Percentiles rank a stretch among this genome's conserved stretches.
Evolutionary conservation across 2,329 filamentous ascomycete species (phyloP).

Genomic region (Monascus ruber): DNA sequence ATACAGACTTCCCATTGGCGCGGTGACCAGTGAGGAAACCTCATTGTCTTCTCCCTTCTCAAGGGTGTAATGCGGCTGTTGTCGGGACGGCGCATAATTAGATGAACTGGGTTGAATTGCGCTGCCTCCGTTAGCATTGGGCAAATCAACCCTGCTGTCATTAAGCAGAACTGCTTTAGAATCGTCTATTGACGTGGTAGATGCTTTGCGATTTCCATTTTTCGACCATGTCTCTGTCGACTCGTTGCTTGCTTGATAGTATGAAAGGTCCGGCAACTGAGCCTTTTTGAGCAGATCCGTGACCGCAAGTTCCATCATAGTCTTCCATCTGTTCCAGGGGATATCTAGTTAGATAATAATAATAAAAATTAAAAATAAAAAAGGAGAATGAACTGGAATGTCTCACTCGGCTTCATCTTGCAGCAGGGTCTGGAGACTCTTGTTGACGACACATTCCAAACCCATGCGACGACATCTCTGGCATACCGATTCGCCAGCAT

Average conservation of each 20-base stretch:
- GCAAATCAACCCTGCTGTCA: slow-evolving; percentile 9
- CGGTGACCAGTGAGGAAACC: slow-evolving; percentile 27
- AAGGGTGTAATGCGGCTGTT: slow-evolving; percentile 22
- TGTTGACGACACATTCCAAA: slow-evolving; percentile 41
- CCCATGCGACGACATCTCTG: slow-evolving; percentile 40
- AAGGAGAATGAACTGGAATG: slow-evolving; percentile 9
- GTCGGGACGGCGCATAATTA: slow-evolving; percentile 13
- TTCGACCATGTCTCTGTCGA: slow-evolving; percentile 18
- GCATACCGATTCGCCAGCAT: slow-evolving; percentile 37
- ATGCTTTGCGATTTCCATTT: slow-evolving; percentile 21
- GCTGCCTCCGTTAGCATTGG: slow-evolving; percentile 5
- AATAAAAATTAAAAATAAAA: slow-evolving; percentile 7
- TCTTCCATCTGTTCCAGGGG: slow-evolving; percentile 21
- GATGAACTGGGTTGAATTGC: slow-evolving; percentile 11
- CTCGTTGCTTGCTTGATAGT: slow-evolving; percentile 23
- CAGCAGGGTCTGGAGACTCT: slow-evolving; percentile 40
- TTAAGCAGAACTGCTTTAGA: slow-evolving; percentile 7
- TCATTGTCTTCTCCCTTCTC: slow-evolving; percentile 24
- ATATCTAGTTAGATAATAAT: neutral
- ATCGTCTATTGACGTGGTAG: slow-evolving; percentile 22
- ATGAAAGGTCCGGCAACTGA: slow-evolving; percentile 26
- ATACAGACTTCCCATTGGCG: slow-evolving; percentile 38
- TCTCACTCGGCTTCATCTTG: slow-evolving; percentile 35
- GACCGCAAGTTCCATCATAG: slow-evolving; percentile 28
- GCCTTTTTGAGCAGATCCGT: slow-evolving; percentile 26